A percentile compares a stretch with the other conserved stretches of the same genome.
Conservation (phyloP, 345 rosid genomes). For the Alliaria petiolata region DNA sequence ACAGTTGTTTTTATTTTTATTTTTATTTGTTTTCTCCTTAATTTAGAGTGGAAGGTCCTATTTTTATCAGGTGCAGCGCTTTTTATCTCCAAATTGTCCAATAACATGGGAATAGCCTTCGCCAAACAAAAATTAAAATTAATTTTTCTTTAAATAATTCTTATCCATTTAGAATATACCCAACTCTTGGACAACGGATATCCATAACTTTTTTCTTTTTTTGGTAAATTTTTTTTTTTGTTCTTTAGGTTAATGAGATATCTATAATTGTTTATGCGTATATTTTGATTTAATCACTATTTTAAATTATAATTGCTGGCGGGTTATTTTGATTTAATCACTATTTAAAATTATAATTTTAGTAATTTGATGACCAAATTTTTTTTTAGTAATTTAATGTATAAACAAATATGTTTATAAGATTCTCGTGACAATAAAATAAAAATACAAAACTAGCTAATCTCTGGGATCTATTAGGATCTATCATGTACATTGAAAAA, state of each 20-base stretch:
- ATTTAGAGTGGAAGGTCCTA: neutral
- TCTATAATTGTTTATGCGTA: neutral
- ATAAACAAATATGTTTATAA: neutral
- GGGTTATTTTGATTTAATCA: neutral
- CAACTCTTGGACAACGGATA: slow-evolving; percentile 4
- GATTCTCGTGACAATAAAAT: neutral
- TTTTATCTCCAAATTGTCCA: slow-evolving; percentile 25
- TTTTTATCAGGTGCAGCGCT: slow-evolving; percentile 19
- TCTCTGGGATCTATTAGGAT: no score
- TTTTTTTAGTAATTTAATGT: neutral
- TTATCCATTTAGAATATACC: slow-evolving; percentile 21
- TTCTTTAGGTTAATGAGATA: no score
- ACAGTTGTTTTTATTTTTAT: slow-evolving; percentile 1
- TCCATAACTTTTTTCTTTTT: no score
- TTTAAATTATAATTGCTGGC: neutral
- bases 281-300: neutral
- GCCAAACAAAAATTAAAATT: neutral
- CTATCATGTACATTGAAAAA: no score
- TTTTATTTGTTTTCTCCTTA: slow-evolving; percentile 3
- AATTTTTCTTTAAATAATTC: neutral
- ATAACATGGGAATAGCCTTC: slow-evolving; percentile 34
- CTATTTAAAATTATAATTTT: neutral
- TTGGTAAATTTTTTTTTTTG: no score
- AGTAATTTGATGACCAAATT: neutral
- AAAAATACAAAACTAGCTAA: neutral